Percentiles rank a stretch among this genome's conserved stretches.
Evolutionary conservation across 768 basidiomycete species (phyloP).

Genomic region (Pleurotus eryngii): DNA sequence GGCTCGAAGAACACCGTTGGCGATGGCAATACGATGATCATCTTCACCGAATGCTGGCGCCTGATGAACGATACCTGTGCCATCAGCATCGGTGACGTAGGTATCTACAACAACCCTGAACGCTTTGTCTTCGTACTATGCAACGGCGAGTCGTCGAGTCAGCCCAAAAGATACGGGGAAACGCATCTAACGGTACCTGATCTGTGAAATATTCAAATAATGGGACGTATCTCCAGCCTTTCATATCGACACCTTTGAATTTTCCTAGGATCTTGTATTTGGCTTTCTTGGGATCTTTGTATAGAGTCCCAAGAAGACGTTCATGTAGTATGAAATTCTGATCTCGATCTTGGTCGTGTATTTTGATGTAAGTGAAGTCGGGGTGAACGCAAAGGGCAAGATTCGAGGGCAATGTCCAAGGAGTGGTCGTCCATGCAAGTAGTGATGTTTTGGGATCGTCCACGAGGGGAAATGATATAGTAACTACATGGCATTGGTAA

Average conservation of each 20-base stretch:
- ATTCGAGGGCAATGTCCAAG: slow-evolving; percentile 97
- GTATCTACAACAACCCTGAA: slow-evolving; percentile 88
- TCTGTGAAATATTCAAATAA: slow-evolving; percentile 97
- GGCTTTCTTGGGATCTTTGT: slow-evolving; percentile 97
- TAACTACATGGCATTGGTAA: slow-evolving; percentile 47
- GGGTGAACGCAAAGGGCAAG: slow-evolving; percentile 95
- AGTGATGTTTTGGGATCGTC: slow-evolving; percentile 89
- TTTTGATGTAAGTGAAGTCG: slow-evolving; percentile 94
- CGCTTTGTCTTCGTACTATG: slow-evolving; percentile 87
- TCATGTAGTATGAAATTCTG: slow-evolving; percentile 93
- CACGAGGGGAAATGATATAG: slow-evolving; percentile 88
- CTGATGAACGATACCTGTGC: slow-evolving; percentile 98
- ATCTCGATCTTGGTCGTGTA: slow-evolving; percentile 84
- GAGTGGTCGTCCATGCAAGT: slow-evolving; percentile 98
- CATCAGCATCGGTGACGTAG: slow-evolving; percentile 90
- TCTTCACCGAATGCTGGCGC: slow-evolving; percentile 98
- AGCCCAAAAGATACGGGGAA: not conserved
- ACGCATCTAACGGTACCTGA: slow-evolving; percentile 48
- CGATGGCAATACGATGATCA: slow-evolving; percentile 90
- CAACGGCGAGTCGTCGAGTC: not conserved
- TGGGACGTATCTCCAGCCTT: slow-evolving; percentile 93
- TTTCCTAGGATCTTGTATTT: slow-evolving; percentile 89
- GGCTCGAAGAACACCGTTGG: slow-evolving; percentile 73
- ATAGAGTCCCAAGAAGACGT: slow-evolving; percentile 77
- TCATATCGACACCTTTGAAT: slow-evolving; percentile 90